Base-by-base conservation (phyloP, 805 yeast genomes). In the Candida suzukii region DNA sequence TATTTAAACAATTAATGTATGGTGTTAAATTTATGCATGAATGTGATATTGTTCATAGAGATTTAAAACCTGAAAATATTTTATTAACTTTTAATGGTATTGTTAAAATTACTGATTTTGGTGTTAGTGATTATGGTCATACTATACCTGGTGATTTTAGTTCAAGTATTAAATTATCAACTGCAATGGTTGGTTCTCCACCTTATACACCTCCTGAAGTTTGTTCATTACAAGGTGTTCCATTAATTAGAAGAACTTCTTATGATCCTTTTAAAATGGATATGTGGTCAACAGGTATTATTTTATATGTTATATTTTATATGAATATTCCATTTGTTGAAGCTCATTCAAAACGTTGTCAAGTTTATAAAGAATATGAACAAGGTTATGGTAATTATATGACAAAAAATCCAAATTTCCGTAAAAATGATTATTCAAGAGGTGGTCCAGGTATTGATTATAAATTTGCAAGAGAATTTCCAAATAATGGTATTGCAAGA, bases 51-150 rank as follows among this genome's bases (percentile, higher is more conserved):
- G 96, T 90, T 17, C 98, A 91, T 60, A 74, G 98, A 44, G 99
- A 91, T 61, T 70, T 91, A 55, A 91, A 91, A 65, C 98, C 98
- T 7, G 99, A 91, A 58, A 91, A 91, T 62, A 69, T 91, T 37
- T 70, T 91, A 35, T 81, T 87, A 51, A 66, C 85, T 29, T 62
- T 70, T 18, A 58, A 64, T 16, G 79, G 74, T 11, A 68, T 71
- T 22, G 73, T 82, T 45, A 81, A 93, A 28, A 71, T 91, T 49
- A 96, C 97, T 1, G 99, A 91, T 65, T 91, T 91, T 61, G 99
- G 99, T 40, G 93, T 91, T 47, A 76, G 85, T 35, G 84, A 78
- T 41, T 80, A 76, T 60, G 85, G 82, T 19, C 82, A 80, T 56
- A 73, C 64, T 41, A 67, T 61, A 20, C 78, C 77, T 0, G 74